Evolutionary conservation across 2,329 filamentous ascomycete species (phyloP).

Genomic region (Chalaropsis thielavioides): DNA sequence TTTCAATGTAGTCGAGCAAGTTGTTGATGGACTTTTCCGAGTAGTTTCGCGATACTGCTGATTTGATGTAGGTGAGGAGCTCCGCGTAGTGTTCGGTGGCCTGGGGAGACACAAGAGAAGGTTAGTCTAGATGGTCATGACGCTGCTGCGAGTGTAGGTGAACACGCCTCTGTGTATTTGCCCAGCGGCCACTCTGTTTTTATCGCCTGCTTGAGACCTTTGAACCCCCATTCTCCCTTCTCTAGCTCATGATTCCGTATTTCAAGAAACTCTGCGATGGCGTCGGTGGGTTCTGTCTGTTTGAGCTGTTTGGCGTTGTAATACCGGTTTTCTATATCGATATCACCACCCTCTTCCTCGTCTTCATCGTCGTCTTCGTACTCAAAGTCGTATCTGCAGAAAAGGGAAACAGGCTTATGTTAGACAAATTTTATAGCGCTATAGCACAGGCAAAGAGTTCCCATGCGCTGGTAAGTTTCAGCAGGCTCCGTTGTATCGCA

Average conservation of each 20-base stretch:
- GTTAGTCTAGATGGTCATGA: neutral
- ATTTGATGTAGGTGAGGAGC: slow-evolving; percentile 93
- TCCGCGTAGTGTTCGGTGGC: slow-evolving; percentile 86
- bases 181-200: slow-evolving; percentile 91
- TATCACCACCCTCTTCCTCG: slow-evolving; percentile 72
- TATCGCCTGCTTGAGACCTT: slow-evolving; percentile 92
- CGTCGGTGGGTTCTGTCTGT: slow-evolving; percentile 68
- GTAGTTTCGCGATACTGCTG: slow-evolving; percentile 91
- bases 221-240: slow-evolving; percentile 98
- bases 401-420: slow-evolving; percentile 10
- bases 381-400: slow-evolving; percentile 71
- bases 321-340: slow-evolving; percentile 98
- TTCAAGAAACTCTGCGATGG: slow-evolving; percentile 81
- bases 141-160: neutral
- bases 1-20: slow-evolving; percentile 96
- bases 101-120: slow-evolving; percentile 31
- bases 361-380: slow-evolving; percentile 88
- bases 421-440: neutral
- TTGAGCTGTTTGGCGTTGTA: slow-evolving; percentile 99
- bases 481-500: neutral
- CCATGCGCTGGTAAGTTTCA: neutral
- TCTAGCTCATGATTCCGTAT: slow-evolving; percentile 72
- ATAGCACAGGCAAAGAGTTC: neutral
- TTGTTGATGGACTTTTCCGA: slow-evolving; percentile 99
- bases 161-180: slow-evolving; percentile 61